Conservation (phyloP, 352 stramenopile genomes). For the Blastocystis sp. region DNA sequence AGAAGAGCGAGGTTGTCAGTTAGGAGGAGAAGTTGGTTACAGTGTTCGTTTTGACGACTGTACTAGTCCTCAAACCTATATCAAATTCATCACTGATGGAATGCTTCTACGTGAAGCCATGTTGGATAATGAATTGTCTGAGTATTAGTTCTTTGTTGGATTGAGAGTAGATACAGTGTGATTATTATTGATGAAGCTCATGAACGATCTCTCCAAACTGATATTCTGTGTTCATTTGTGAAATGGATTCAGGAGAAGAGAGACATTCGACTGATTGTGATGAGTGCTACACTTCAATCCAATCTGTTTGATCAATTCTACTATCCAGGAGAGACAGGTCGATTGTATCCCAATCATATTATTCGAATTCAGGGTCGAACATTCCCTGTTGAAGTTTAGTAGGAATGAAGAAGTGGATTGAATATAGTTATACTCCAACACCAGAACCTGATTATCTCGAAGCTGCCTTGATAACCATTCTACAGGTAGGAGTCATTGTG, state of each 20-base stretch:
- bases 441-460: conserved; percentile 81
- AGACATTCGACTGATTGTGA: conserved; percentile 77
- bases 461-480: conserved; percentile 74
- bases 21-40: conserved; percentile 75
- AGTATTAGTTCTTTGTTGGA: conserved; percentile 66
- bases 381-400: conserved; percentile 63
- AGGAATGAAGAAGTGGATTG: not conserved
- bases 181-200: conserved; percentile 95
- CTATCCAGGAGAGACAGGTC: conserved; percentile 62
- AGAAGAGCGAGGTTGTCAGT: conserved; percentile 69
- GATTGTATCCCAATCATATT: not conserved
- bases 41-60: conserved; percentile 78
- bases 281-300: conserved; percentile 79
- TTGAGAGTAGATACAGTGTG: conserved; percentile 79
- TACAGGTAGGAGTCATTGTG: conserved; percentile 74
- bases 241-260: conserved; percentile 72
- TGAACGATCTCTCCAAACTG: conserved; percentile 91
- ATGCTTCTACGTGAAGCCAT: conserved; percentile 82
- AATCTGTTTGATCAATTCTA: conserved; percentile 78
- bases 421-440: conserved; percentile 71
- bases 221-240: conserved; percentile 83
- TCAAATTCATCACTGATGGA: conserved; percentile 94
- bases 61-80: conserved; percentile 75
- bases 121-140: conserved; percentile 68
- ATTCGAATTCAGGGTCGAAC: conserved; percentile 64